Conservation (phyloP, 2,329 filamentous ascomycete species). For the Colletotrichum higginsianum region DNA sequence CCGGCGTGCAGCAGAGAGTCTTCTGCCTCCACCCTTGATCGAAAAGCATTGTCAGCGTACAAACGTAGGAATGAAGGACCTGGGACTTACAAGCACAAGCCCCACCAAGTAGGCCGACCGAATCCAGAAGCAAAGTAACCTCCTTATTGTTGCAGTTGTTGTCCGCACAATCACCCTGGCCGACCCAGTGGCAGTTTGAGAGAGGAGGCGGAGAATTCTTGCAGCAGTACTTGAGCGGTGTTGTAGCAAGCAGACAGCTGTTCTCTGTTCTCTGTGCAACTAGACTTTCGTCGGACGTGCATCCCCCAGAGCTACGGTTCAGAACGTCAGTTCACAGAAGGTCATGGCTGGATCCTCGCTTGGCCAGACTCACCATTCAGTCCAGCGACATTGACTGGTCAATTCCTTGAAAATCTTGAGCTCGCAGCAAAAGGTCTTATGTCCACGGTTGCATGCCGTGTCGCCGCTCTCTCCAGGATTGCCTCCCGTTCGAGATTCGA, state of each 20-base stretch:
- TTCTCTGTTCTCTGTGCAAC: too few relatives aligned
- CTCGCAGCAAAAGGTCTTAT: conserved; percentile 49
- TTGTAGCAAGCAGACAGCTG: background rate
- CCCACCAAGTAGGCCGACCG: background rate
- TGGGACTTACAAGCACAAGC: background rate
- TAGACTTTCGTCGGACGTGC: too few relatives aligned
- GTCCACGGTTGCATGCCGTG: conserved; percentile 48
- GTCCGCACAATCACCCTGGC: conserved; percentile 37
- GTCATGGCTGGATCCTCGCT: background rate
- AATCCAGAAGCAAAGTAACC: conserved; percentile 1
- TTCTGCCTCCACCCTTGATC: background rate
- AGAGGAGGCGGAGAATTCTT: conserved; percentile 16
- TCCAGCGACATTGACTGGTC: background rate
- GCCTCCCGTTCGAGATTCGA: conserved; percentile 46
- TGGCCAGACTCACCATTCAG: background rate
- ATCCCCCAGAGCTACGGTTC: too few relatives aligned
- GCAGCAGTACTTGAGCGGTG: conserved; percentile 29
- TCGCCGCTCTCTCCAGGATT: conserved; percentile 37
- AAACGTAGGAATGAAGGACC: background rate
- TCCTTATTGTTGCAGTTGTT: conserved; percentile 35
- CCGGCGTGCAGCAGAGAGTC: background rate
- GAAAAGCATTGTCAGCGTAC: background rate
- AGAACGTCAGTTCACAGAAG: too few relatives aligned
- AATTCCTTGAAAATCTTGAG: background rate
- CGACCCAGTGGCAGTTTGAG: conserved; percentile 40